phyloP scores from a whole-genome alignment of 2,329 filamentous ascomycete genomes.

The Fusarium sp. region DNA sequence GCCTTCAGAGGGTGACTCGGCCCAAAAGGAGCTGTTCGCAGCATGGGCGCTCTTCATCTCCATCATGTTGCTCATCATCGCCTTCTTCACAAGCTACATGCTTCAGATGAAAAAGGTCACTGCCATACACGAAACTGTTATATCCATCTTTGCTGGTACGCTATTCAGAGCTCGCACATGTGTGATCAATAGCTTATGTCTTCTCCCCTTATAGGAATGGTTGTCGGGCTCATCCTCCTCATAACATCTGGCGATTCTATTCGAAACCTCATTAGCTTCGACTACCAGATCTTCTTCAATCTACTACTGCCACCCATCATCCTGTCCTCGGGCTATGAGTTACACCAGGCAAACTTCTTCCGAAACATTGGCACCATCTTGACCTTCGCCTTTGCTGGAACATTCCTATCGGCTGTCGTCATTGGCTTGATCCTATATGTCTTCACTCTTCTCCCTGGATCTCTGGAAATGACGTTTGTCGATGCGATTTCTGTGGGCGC shows the following conservation, averaged over 20 bases:
- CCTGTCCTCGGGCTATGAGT: slow-evolving; percentile 93
- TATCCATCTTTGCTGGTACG: slow-evolving; percentile 94
- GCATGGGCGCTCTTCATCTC: slow-evolving; percentile 98
- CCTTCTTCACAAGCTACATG: slow-evolving; percentile 96
- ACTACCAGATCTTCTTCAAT: slow-evolving; percentile 99
- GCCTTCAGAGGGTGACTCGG: slow-evolving; percentile 75
- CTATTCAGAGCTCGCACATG: neutral
- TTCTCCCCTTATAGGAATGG: slow-evolving; percentile 76
- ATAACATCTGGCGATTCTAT: slow-evolving; percentile 85
- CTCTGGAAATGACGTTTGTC: slow-evolving; percentile 87
- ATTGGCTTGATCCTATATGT: slow-evolving; percentile 88
- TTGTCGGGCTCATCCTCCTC: slow-evolving; percentile 88
- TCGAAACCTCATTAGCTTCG: slow-evolving; percentile 91
- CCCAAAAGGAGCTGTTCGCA: slow-evolving; percentile 92
- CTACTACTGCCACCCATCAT: slow-evolving; percentile 98
- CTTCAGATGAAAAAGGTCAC: slow-evolving; percentile 97
- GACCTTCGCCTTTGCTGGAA: slow-evolving; percentile 96
- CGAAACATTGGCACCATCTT: slow-evolving; percentile 97
- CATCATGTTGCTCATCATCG: slow-evolving; percentile 91
- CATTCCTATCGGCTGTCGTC: slow-evolving; percentile 96
- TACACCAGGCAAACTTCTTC: slow-evolving; percentile 99
- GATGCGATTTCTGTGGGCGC: slow-evolving; percentile 97
- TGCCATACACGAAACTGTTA: slow-evolving; percentile 96
- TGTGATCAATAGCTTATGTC: slow-evolving; percentile 40
- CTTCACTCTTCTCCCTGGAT: slow-evolving; percentile 87